phyloP scores from a whole-genome alignment of 805 yeast genomes.

The Yamadazyma philogaea region DNA sequence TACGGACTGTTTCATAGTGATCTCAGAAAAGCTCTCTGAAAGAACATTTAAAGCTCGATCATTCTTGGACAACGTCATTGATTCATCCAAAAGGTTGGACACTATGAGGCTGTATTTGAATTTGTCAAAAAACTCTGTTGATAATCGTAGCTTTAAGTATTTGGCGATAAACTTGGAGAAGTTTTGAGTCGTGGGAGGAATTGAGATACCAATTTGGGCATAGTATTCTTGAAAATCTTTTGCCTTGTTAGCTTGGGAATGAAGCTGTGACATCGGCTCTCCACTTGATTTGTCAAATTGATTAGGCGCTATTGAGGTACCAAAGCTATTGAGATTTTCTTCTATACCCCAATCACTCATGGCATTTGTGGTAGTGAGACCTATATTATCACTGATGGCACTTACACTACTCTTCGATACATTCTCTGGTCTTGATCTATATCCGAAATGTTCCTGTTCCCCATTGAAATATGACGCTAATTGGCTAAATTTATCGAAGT shows the following conservation, averaged over 20 bases:
- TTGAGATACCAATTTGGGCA: constrained; percentile 10
- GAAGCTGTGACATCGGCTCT: background rate
- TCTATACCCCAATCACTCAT: constrained; percentile 40
- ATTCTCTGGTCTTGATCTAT: background rate
- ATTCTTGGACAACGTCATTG: constrained; percentile 41
- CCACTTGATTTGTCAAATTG: background rate
- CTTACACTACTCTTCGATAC: background rate
- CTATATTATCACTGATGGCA: background rate
- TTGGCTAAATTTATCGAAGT: constrained; percentile 26
- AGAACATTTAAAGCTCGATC: constrained; percentile 23
- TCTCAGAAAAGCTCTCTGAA: background rate
- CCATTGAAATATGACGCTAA: constrained; percentile 21
- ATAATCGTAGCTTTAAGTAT: constrained; percentile 21
- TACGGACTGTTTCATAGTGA: background rate
- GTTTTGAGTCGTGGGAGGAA: constrained; percentile 20
- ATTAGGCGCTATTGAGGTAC: background rate
- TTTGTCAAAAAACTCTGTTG: constrained; percentile 32
- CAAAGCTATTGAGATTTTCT: constrained; percentile 10
- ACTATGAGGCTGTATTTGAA: constrained; percentile 40
- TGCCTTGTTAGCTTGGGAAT: background rate
- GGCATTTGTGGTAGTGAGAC: constrained; percentile 12
- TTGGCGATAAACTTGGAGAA: constrained; percentile 23
- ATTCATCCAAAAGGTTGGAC: constrained; percentile 38
- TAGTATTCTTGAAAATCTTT: constrained; percentile 9
- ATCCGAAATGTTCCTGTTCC: constrained; percentile 5